Base-by-base conservation (phyloP, 768 basidiomycete species). In the Cytidiella melzeri region DNA sequence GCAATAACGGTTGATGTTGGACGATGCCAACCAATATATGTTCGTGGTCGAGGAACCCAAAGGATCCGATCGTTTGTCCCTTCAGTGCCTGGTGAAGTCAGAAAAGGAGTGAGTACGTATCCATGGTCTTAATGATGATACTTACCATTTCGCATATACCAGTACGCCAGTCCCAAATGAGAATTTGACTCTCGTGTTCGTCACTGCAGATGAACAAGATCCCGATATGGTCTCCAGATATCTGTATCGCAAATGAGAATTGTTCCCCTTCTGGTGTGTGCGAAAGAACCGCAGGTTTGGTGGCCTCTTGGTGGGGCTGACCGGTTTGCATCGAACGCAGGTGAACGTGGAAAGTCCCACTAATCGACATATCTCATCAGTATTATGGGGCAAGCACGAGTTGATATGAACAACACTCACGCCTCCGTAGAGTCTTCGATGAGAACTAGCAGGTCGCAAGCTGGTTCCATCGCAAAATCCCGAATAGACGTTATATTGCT, bases 91-190 rank as follows among this genome's bases (percentile, higher is more conserved):
- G 23, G n/a, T n/a, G n/a, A n/a, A n/a, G n/a, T n/a, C n/a, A n/a
- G n/a, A n/a, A n/a, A n/a, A n/a, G n/a, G n/a, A n/a, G n/a, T n/a
- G n/a, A n/a, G n/a, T n/a, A n/a, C n/a, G n/a, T n/a, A n/a, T n/a
- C n/a, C n/a, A n/a, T n/a, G n/a, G n/a, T 15, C 30, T 15, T 34
- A 34, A 51, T 38, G n/a, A 24, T 25, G 18, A 13, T 19, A 67
- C 76, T 68, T 56, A 86, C 83, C 53, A 75, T 50, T 55, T 79
- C 60, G 5, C 68, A 59, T 9, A 61, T 55, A 5, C 80, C 80
- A 3, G 74, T 79, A 58, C 76, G 77, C 85, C 84, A 87, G 47
- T 86, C 74, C 83, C 81, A 87, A 19, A 83, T 65, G 20, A 74
- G 64, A 11, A 85, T 60, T 54, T 80, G 75, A 25, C 70, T 74